These are phyloP conservation scores for Oryza glumipatula DNA, from an alignment of 176 grass and related monocot genomes.

Conservation along the genomic window DNA sequence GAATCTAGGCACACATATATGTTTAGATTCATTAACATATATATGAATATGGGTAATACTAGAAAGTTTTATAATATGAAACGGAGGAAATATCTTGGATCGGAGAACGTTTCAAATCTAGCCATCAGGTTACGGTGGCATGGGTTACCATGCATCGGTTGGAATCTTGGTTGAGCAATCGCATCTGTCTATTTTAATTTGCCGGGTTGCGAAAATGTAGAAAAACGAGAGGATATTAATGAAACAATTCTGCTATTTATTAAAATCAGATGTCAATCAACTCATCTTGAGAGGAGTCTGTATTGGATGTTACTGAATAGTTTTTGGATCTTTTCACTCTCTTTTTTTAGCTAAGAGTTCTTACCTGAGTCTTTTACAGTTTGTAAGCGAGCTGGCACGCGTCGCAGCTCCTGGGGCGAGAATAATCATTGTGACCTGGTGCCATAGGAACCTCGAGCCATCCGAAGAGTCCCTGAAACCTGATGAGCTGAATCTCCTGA, in stretches of 20 bases:
- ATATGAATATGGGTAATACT: too few species aligned
- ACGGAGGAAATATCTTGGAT: too few species aligned
- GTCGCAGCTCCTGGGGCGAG: constrained; percentile 79
- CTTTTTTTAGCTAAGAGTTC: background rate
- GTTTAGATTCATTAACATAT: too few species aligned
- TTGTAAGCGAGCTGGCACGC: constrained; percentile 76
- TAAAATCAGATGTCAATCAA: background rate
- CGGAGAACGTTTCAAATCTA: background rate
- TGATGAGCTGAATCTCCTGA: constrained; percentile 82
- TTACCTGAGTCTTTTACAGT: constrained; percentile 37
- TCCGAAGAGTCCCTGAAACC: constrained; percentile 71
- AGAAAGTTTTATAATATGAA: too few species aligned
- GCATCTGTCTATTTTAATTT: background rate
- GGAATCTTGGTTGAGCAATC: background rate
- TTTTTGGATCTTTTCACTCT: background rate
- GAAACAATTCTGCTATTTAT: too few species aligned
- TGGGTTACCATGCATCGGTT: background rate
- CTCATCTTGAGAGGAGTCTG: background rate
- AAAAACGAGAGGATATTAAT: background rate
- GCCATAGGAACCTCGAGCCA: constrained; percentile 73
- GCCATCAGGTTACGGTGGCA: background rate
- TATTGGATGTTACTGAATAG: background rate
- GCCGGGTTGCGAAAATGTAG: background rate
- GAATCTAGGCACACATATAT: too few species aligned
- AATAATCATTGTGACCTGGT: constrained; percentile 96